Conservation (phyloP, 495 filamentous ascomycete genomes). For the Immersiella caudata region DNA sequence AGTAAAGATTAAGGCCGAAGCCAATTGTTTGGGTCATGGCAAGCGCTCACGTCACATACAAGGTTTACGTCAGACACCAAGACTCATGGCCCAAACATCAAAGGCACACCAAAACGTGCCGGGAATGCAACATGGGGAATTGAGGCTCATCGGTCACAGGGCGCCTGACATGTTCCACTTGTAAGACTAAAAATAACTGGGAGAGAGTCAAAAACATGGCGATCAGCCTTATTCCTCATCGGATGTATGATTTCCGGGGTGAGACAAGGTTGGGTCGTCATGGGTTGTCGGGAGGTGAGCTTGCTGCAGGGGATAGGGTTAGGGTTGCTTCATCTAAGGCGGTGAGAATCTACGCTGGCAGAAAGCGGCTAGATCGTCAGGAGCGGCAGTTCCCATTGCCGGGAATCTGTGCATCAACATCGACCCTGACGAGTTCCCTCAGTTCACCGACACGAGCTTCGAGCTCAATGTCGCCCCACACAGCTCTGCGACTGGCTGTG, state of each 20-base stretch:
- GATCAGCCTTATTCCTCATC: background rate
- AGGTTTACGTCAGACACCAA: background rate
- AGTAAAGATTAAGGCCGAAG: too few relatives aligned
- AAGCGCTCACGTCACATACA: background rate
- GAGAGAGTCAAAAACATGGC: background rate
- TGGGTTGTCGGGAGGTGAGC: background rate
- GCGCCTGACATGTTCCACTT: background rate
- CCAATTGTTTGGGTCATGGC: too few relatives aligned
- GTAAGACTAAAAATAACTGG: background rate
- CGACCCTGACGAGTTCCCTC: background rate
- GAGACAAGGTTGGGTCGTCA: background rate
- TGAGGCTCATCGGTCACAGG: constrained; percentile 1
- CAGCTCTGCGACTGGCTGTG: constrained; percentile 35
- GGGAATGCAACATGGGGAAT: background rate
- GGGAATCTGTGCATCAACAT: background rate
- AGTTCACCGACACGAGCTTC: constrained; percentile 22
- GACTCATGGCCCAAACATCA: background rate
- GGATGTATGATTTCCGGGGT: background rate
- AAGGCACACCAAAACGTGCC: background rate
- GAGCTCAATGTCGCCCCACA: constrained; percentile 36
- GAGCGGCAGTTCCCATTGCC: background rate
- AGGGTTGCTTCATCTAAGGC: background rate
- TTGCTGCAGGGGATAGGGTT: background rate
- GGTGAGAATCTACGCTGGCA: background rate
- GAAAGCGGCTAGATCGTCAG: background rate